Base-by-base conservation (phyloP, 352 stramenopile species). In the Phytophthora citrophthora region DNA sequence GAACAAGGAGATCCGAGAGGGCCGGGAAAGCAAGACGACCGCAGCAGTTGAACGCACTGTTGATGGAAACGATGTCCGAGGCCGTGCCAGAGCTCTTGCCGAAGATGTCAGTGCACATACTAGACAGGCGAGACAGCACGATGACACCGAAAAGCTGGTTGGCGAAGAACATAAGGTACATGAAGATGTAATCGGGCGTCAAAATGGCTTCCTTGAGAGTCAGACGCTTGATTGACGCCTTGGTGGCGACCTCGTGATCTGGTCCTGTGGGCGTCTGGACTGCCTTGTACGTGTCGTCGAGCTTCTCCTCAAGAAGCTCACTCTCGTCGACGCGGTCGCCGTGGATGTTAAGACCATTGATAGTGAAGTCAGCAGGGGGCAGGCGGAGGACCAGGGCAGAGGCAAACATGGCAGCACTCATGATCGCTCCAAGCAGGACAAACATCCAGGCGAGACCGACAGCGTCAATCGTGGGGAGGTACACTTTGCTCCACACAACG, bases 161-260 rank as follows among this genome's bases (percentile, higher is more conserved):
- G 53, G 59, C 72, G 41, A 84, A 86, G 64, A 88, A 84, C 76
- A 86, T 87, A 47, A 90, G 69, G 66, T 88, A 90, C 58, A 89
- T 78, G 70, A 85, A 82, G 52, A 82, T 63, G 62, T 76, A 88
- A 51, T 90, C 81, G 41, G 72, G 61, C 11, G 79, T 82, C 61
- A 85, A 70, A 61, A 88, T 68, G 39, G 78, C 78, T 29, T 70
- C 26, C 54, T 87, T 86, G 43, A 90, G 71, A 29, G 71, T 76
- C 34, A 88, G 56, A 40, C 77, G 68, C 64, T 76, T 78, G 55
- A 86, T 78, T n/a, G 70, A 51, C 24, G 54, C 68, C 39, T 66
- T 79, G 15, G 45, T 56, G 0, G n/a, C 20, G 16, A 61, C 64
- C 5, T 60, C 64, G 18, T 68, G 43, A 24, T 44, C 38, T 10